Evolutionary conservation across 163 green algal genomes (phyloP).

Genomic region (Scenedesmus sp.): DNA sequence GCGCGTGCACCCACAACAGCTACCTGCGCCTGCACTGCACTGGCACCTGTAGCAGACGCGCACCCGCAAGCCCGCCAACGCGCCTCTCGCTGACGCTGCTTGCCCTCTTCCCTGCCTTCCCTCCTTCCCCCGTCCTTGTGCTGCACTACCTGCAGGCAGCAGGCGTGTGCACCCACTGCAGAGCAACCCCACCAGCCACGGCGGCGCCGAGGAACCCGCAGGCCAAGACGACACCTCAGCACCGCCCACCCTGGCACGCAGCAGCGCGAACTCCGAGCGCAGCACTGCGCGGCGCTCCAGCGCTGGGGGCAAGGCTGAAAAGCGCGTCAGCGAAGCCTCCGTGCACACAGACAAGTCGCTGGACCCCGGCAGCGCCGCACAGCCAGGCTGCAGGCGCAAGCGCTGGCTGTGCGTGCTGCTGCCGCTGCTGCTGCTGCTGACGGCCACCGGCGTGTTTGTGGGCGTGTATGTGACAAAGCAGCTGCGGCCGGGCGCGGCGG

Average conservation of each 20-base stretch:
- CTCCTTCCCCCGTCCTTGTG: not conserved
- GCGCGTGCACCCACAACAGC: too few species aligned
- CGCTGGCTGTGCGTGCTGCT: not conserved
- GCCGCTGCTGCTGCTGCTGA: conserved; percentile 15
- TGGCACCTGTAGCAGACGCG: too few species aligned
- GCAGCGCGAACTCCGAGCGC: not conserved
- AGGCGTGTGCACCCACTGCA: not conserved
- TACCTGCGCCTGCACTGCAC: too few species aligned
- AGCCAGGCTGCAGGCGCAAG: not conserved
- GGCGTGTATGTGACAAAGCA: conserved; percentile 12
- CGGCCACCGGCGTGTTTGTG: not conserved
- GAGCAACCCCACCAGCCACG: not conserved
- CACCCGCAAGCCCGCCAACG: too few species aligned
- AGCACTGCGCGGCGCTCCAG: not conserved
- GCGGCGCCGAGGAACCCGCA: not conserved
- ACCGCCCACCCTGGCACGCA: not conserved
- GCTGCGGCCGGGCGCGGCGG: not conserved
- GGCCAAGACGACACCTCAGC: not conserved
- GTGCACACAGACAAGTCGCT: not conserved
- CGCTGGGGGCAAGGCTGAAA: not conserved
- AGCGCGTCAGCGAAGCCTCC: not conserved
- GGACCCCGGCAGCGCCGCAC: not conserved
- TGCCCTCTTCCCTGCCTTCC: not conserved
- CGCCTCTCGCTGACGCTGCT: not conserved
- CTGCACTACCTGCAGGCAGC: not conserved